Conservation (phyloP, 1,139 yeast genomes). For the Scheffersomyces insectosa region DNA sequence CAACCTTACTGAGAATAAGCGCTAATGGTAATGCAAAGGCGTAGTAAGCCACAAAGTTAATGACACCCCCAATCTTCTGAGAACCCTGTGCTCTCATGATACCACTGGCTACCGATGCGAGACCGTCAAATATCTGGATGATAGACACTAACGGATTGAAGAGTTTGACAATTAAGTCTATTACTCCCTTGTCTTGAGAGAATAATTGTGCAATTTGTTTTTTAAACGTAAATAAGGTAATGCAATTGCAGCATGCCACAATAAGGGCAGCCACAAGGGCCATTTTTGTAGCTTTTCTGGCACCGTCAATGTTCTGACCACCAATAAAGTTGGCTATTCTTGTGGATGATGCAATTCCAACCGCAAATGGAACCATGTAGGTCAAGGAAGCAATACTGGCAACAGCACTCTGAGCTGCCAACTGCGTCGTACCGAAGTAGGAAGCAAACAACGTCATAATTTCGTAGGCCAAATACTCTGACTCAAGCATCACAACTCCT, state of each 20-base stretch:
- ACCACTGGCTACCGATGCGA: constrained; percentile 84
- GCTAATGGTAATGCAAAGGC: constrained; percentile 72
- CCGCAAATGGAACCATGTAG: constrained; percentile 87
- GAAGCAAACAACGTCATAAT: constrained; percentile 64
- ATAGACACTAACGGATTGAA: constrained; percentile 70
- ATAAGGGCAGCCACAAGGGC: constrained; percentile 61
- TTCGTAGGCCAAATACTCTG: constrained; percentile 61
- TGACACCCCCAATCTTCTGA: constrained; percentile 79
- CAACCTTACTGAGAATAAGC: constrained; percentile 56
- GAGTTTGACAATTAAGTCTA: constrained; percentile 44
- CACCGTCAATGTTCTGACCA: constrained; percentile 62
- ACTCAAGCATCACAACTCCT: constrained; percentile 58
- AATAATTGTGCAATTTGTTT: constrained; percentile 63
- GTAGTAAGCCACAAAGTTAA: constrained; percentile 77
- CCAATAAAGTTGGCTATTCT: constrained; percentile 89
- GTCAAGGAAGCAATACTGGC: constrained; percentile 78
- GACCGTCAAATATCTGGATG: constrained; percentile 75
- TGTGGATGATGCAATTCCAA: constrained; percentile 83
- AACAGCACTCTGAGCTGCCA: constrained; percentile 89
- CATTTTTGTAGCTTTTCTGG: constrained; percentile 63
- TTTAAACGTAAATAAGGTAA: constrained; percentile 52
- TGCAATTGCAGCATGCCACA: constrained; percentile 59
- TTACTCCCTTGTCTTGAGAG: constrained; percentile 69
- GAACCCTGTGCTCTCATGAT: constrained; percentile 84
- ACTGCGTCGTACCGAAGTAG: constrained; percentile 74